phyloP scores from a whole-genome alignment of 148 eudicot genomes.

The Polygonum maritimum region DNA sequence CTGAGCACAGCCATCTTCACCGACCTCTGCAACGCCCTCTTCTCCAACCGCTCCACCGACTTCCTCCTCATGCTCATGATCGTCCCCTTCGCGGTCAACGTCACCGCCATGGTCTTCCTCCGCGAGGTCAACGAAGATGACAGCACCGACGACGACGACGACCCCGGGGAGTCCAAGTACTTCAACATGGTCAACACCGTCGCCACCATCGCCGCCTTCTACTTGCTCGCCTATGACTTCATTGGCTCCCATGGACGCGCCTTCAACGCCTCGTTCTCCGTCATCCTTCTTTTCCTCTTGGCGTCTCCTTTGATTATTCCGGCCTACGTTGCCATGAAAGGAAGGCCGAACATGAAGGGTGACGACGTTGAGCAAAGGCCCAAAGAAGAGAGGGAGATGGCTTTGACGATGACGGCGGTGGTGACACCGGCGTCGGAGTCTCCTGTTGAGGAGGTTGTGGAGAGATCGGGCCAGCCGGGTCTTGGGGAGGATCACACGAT shows the following conservation, averaged over 20 bases:
- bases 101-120: slow-evolving; percentile 53
- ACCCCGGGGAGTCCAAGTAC: slow-evolving; percentile 28
- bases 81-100: slow-evolving; percentile 41
- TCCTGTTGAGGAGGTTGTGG: slow-evolving; percentile 10
- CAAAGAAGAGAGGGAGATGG: slow-evolving; percentile 6
- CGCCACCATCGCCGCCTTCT: slow-evolving; percentile 49
- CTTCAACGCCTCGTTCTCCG: slow-evolving; percentile 27
- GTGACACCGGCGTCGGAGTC: background rate
- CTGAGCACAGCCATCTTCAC: slow-evolving; percentile 70
- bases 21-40: slow-evolving; percentile 51
- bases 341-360: slow-evolving; percentile 10
- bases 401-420: background rate
- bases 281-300: slow-evolving; percentile 30
- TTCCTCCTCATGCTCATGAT: slow-evolving; percentile 50
- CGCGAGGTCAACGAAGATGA: slow-evolving; percentile 38
- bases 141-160: slow-evolving; percentile 11
- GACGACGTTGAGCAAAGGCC: slow-evolving; percentile 30
- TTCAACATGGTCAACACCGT: slow-evolving; percentile 40
- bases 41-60: slow-evolving; percentile 37
- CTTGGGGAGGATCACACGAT: slow-evolving; percentile 94
- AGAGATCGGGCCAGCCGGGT: slow-evolving; percentile 21
- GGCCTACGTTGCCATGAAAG: slow-evolving; percentile 18
- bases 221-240: slow-evolving; percentile 38
- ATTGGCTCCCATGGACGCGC: slow-evolving; percentile 32
- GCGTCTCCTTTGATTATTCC: slow-evolving; percentile 48